These are phyloP conservation scores for Neurospora sp. DNA, from an alignment of 495 filamentous ascomycete genomes.

Conservation along the genomic window DNA sequence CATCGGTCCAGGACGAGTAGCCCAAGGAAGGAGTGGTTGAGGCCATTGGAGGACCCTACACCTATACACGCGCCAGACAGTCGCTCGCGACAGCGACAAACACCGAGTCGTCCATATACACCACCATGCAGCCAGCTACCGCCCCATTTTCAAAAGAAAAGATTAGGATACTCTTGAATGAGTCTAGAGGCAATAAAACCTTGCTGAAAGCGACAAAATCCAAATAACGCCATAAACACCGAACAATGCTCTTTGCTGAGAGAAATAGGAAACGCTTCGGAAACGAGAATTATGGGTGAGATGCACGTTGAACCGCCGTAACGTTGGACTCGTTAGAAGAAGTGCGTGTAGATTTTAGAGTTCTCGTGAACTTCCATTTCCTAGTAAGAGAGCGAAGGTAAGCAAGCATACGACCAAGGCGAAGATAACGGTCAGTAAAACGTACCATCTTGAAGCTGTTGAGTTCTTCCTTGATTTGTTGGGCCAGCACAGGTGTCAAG, in stretches of 20 bases:
- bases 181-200: constrained; percentile 20
- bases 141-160: background rate
- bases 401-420: background rate
- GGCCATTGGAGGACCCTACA: background rate
- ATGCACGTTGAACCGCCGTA: constrained; percentile 19
- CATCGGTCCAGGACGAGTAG: background rate
- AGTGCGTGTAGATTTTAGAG: constrained; percentile 98
- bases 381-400: constrained; percentile 39
- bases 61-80: background rate
- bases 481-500: constrained; percentile 89
- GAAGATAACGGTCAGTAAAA: background rate
- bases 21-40: background rate
- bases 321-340: constrained; percentile 60
- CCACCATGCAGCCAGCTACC: background rate
- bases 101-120: background rate
- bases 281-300: constrained; percentile 29
- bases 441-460: constrained; percentile 99
- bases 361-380: constrained; percentile 99
- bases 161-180: constrained; percentile 9
- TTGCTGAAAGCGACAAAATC: constrained; percentile 2
- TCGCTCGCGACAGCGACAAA: background rate
- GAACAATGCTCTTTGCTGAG: constrained; percentile 34
- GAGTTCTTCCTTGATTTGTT: constrained; percentile 99
- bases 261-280: constrained; percentile 20
- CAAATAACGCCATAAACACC: constrained; percentile 40